phyloP scores from a whole-genome alignment of 1,139 yeast genomes.

The Diutina ranongensis region DNA sequence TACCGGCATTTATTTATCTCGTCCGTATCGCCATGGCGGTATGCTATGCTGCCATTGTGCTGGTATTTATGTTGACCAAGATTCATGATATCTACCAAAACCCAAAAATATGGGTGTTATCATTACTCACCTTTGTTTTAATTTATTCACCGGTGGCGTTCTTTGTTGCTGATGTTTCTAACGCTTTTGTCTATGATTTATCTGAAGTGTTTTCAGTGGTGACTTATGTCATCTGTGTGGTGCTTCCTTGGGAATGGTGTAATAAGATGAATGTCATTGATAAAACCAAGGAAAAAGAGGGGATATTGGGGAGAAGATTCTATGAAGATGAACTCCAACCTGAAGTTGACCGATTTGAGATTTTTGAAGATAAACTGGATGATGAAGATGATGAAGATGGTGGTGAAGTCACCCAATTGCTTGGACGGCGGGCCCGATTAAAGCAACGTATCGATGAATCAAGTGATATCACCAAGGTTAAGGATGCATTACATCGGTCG shows the following conservation, averaged over 20 bases:
- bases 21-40: conserved; percentile 66
- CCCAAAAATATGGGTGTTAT: conserved; percentile 38
- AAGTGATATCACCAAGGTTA: background rate
- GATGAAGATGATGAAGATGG: conserved; percentile 8
- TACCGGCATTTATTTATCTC: conserved; percentile 72
- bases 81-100: conserved; percentile 43
- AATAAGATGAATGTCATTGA: conserved; percentile 54
- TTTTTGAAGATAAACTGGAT: conserved; percentile 24
- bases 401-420: conserved; percentile 14
- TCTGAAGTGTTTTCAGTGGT: conserved; percentile 66
- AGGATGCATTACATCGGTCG: background rate
- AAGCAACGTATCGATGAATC: background rate
- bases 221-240: conserved; percentile 61
- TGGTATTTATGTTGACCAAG: conserved; percentile 47
- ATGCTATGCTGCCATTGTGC: conserved; percentile 57
- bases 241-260: conserved; percentile 84
- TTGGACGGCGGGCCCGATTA: background rate
- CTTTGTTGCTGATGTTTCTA: conserved; percentile 69
- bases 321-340: conserved; percentile 53
- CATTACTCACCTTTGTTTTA: conserved; percentile 46
- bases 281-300: conserved; percentile 60
- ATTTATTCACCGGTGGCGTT: conserved; percentile 60
- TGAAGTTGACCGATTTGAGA: conserved; percentile 31
- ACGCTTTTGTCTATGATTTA: conserved; percentile 58
- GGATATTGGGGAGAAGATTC: conserved; percentile 68